Percentiles rank a stretch among this genome's conserved stretches.
phyloP scores from a whole-genome alignment of 768 basidiomycete species.

The Sarcomyxa edulis region DNA sequence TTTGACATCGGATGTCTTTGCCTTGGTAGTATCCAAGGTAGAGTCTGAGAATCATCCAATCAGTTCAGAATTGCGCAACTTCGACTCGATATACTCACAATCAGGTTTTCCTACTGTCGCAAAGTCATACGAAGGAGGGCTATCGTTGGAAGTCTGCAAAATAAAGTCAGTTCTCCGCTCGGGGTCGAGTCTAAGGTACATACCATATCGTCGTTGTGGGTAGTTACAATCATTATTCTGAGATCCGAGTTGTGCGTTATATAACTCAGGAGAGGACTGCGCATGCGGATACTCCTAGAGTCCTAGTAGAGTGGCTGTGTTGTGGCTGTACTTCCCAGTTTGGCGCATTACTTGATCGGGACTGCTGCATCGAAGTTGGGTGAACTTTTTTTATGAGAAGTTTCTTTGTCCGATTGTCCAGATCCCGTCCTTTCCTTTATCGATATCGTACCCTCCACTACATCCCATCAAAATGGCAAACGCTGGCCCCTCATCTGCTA shows the following conservation, averaged over 20 bases:
- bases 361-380: too few relatives aligned
- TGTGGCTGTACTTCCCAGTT: too few relatives aligned
- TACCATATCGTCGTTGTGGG: constrained; percentile 5
- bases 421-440: background rate
- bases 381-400: too few relatives aligned
- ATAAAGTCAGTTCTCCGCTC: background rate
- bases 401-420: too few relatives aligned
- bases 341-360: too few relatives aligned
- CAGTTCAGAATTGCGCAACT: too few relatives aligned
- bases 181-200: background rate
- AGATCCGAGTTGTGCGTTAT: background rate
- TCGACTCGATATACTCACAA: too few relatives aligned
- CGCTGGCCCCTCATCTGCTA: constrained; percentile 23
- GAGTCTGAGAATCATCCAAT: too few relatives aligned
- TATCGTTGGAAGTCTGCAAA: constrained; percentile 24
- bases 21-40: too few relatives aligned
- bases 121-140: constrained; percentile 47
- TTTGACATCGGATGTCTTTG: too few relatives aligned
- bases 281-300: constrained; percentile 1
- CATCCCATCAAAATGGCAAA: constrained; percentile 17
- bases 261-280: background rate
- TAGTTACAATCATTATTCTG: constrained; percentile 3
- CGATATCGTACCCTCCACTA: constrained; percentile 8
- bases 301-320: too few relatives aligned
- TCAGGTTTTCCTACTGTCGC: constrained; percentile 18